Conservation (phyloP, 2,329 filamentous ascomycete genomes). For the Akanthomyces dipterigenus region DNA sequence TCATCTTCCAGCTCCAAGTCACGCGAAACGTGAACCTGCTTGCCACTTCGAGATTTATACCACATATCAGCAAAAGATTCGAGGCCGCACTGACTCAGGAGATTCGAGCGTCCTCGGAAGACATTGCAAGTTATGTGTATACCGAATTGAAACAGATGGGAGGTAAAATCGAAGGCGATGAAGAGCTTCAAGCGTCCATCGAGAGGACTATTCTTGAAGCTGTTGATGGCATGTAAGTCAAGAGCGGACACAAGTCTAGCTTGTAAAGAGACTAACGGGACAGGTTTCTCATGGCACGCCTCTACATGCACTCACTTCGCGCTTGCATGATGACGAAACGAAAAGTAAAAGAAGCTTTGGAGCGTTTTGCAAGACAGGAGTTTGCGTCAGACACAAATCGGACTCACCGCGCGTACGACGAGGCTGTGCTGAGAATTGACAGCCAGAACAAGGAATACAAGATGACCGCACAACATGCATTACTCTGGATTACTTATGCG, state of each 20-base stretch:
- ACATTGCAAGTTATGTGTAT: conserved; percentile 12
- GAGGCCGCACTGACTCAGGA: neutral
- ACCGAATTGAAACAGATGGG: neutral
- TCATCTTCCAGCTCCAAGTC: neutral
- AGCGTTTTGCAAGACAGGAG: neutral
- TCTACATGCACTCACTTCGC: conserved; percentile 1
- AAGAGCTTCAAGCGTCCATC: neutral
- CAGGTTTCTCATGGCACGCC: conserved; percentile 11
- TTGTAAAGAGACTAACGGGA: neutral
- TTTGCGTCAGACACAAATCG: conserved; percentile 22
- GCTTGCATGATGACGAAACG: neutral
- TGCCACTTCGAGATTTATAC: conserved; percentile 16
- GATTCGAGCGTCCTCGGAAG: conserved; percentile 12
- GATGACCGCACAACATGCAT: conserved; percentile 25
- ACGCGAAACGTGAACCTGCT: conserved; percentile 7
- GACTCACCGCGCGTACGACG: conserved; percentile 31
- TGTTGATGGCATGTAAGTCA: conserved; percentile 7
- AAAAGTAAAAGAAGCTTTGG: conserved; percentile 25
- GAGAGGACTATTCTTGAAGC: neutral
- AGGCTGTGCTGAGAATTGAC: conserved; percentile 33
- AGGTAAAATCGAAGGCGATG: neutral
- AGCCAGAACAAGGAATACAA: conserved; percentile 24
- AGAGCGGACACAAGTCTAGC: neutral
- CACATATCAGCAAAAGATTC: conserved; percentile 11
- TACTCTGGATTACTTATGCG: conserved; percentile 33